A percentile compares a stretch with the other conserved stretches of the same genome.
phyloP scores from a whole-genome alignment of 2,329 filamentous ascomycete genomes.

The Fusarium equiseti region DNA sequence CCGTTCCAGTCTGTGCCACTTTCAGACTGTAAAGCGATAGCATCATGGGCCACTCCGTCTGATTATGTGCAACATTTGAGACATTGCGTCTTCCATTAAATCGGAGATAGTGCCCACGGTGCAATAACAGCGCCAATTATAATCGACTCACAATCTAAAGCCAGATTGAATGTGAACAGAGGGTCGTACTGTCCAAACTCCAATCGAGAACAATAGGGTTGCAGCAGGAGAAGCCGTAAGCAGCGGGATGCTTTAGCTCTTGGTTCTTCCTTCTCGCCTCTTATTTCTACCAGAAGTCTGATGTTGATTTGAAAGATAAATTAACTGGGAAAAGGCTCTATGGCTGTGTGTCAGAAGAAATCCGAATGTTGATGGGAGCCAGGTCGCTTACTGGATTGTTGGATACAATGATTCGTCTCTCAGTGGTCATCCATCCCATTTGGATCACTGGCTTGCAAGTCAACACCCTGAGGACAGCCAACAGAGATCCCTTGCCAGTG shows the following conservation, averaged over 20 bases:
- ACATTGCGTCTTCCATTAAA: background rate
- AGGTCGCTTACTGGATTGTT: slow-evolving; percentile 5
- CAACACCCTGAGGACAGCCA: background rate
- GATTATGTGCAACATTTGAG: background rate
- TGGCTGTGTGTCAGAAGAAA: background rate
- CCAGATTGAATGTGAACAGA: background rate
- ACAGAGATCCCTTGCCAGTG: background rate
- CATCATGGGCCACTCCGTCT: background rate
- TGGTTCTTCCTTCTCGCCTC: background rate
- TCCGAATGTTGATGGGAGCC: background rate
- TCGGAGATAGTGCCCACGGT: background rate
- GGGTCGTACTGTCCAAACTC: background rate
- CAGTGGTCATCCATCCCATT: background rate
- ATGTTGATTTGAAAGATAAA: background rate
- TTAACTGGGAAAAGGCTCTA: background rate
- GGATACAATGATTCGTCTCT: background rate
- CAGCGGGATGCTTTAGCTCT: background rate
- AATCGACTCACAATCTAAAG: background rate
- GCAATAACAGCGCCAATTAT: background rate
- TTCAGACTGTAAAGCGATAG: background rate
- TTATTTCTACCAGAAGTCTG: background rate
- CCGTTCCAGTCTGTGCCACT: background rate
- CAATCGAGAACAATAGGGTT: background rate
- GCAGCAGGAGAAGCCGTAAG: background rate
- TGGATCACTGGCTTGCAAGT: background rate